phyloP scores from a whole-genome alignment of 2,329 filamentous ascomycete genomes.

The Bipolaris gigantea region DNA sequence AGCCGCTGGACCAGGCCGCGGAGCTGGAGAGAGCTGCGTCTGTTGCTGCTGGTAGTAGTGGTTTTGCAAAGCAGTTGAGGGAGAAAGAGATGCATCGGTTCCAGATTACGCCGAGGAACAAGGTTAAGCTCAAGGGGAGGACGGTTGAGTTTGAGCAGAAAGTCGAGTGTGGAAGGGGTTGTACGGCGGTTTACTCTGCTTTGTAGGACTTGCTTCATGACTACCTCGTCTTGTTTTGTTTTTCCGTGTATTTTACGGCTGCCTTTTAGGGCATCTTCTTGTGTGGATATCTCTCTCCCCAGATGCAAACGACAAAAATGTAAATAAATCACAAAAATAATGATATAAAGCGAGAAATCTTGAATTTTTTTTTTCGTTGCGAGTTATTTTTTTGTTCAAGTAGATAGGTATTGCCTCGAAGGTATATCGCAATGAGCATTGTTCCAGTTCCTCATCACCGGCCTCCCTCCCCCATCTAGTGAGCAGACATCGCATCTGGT shows the following conservation, averaged over 20 bases:
- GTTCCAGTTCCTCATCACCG: too few species aligned
- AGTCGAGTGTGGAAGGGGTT: constrained; percentile 83
- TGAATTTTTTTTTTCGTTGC: too few species aligned
- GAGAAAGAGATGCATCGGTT: constrained; percentile 72
- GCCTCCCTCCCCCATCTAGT: too few species aligned
- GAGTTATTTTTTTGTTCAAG: too few species aligned
- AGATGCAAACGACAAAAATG: too few species aligned
- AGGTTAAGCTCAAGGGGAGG: constrained; percentile 68
- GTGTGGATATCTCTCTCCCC: too few species aligned
- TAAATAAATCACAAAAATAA: too few species aligned
- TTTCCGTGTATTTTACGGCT: background rate
- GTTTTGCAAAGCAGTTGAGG: constrained; percentile 50
- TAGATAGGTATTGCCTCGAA: too few species aligned
- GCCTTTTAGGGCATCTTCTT: background rate
- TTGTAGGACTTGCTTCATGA: background rate
- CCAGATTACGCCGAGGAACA: constrained; percentile 76
- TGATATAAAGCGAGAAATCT: too few species aligned
- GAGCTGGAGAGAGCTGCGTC: constrained; percentile 48
- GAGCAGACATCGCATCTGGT: too few species aligned
- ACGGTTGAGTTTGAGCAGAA: constrained; percentile 80
- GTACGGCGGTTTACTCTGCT: constrained; percentile 59
- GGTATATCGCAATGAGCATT: too few species aligned
- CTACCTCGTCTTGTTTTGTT: background rate
- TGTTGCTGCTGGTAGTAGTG: constrained; percentile 10
- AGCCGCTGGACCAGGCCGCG: constrained; percentile 68